These are phyloP conservation scores for Sedum album DNA, from an alignment of 164 flowering plant genomes.

Conservation along the genomic window DNA sequence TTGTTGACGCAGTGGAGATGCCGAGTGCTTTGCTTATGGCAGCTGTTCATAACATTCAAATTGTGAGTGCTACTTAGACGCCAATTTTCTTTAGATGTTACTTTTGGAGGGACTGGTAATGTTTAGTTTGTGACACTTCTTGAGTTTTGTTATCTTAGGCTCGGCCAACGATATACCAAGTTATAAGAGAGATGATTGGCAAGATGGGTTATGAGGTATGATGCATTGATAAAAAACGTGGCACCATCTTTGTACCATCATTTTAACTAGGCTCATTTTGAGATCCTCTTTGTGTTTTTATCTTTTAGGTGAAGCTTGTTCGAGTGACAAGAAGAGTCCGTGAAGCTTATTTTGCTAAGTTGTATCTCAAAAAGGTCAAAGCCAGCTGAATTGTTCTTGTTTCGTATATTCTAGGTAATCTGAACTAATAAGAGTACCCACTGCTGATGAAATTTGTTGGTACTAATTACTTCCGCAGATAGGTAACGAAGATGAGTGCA, in stretches of 20 bases:
- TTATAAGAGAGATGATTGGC: slow-evolving; percentile 84
- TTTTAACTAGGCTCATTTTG: not conserved
- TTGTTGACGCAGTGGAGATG: slow-evolving; percentile 80
- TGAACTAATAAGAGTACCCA: not conserved
- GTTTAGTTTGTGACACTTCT: not conserved
- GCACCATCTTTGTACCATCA: not conserved
- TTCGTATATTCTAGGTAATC: not conserved
- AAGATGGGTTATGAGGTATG: slow-evolving; percentile 87
- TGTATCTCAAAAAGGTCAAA: not conserved
- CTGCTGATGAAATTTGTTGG: not conserved
- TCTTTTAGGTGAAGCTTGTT: slow-evolving; percentile 5
- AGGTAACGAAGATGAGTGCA: slow-evolving; percentile 47
- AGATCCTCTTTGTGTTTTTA: not conserved
- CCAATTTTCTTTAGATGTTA: not conserved
- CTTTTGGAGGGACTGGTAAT: not conserved
- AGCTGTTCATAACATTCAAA: slow-evolving; percentile 84
- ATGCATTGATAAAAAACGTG: not conserved
- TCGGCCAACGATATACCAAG: slow-evolving; percentile 91
- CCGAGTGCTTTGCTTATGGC: slow-evolving; percentile 96
- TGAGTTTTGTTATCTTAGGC: slow-evolving; percentile 35
- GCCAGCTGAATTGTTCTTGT: not conserved
- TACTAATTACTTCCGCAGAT: slow-evolving; percentile 24
- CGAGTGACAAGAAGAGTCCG: not conserved
- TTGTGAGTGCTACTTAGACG: slow-evolving; percentile 40
- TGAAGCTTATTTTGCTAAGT: not conserved